Base-by-base conservation (phyloP, 176 grass and related monocot species). In the Oryza rufipogon region DNA sequence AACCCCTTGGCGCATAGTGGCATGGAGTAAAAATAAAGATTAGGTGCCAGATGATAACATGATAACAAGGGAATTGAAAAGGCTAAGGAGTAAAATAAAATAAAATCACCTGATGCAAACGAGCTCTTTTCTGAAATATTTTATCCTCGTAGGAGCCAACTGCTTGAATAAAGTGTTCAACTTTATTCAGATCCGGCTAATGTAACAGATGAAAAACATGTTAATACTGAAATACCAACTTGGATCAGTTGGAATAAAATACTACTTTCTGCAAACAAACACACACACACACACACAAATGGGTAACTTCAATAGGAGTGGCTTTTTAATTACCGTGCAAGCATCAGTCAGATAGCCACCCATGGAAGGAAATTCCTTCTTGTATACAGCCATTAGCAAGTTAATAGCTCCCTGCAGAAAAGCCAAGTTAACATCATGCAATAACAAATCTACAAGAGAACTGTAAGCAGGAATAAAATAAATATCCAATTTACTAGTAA, bases 161-260 rank as follows among this genome's bases (percentile, higher is more conserved):
- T 85, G 93, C 93, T 84, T 99, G 96, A 92, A 99, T 99, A 76
- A 99, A 99, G 86, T 99, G 91, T 71, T 99, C 96, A 14, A 99
- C 96, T 82, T 76, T 96, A 52, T 78, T 71, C 65, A 99, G 74
- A 89, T 99, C 84, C n/a, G 91, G 93, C 96, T 99, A 78, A 73
- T 83, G 73, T 56, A 92, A 77, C 22, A 81, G 87, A 71, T 66
- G 78, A 68, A 51, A 69, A 70, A 58, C 19, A 68, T 25, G 70
- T 83, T 64, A 83, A 56, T 83, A 36, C 66, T 20, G 22, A 54
- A 67, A 68, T 41, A 75, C 0, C 56, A 23, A 63, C 46, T 19
- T 45, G 65, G 12, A 44, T 73, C 42, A 72, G 45, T 54, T 66
- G 64, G 36, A 76, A 76, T 38, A 19, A 67, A 60, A 16, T 63